phyloP scores from a whole-genome alignment of 352 stramenopile species.

The Pythium aquatile region DNA sequence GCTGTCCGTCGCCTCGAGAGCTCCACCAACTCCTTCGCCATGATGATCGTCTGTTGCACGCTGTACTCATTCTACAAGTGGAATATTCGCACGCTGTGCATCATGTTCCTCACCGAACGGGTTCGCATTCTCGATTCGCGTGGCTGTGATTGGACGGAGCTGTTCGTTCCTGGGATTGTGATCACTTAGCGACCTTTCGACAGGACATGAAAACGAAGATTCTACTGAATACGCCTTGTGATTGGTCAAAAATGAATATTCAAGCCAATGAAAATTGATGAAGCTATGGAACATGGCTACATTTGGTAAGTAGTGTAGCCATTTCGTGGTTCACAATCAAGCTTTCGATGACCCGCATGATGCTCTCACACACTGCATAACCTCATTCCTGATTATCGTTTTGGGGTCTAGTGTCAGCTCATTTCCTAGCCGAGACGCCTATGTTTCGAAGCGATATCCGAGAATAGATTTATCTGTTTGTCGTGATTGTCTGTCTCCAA shows the following conservation, averaged over 20 bases:
- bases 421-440: too few relatives aligned
- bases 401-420: too few relatives aligned
- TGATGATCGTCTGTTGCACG: background rate
- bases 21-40: background rate
- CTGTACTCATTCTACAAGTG: background rate
- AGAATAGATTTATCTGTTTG: too few relatives aligned
- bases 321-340: background rate
- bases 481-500: too few relatives aligned
- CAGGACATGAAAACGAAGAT: background rate
- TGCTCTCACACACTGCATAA: too few relatives aligned
- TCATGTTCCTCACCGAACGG: background rate
- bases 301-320: background rate
- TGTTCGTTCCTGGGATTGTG: background rate
- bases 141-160: background rate
- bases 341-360: too few relatives aligned
- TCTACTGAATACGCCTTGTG: background rate
- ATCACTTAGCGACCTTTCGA: background rate
- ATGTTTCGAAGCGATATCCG: too few relatives aligned
- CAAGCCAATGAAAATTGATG: background rate
- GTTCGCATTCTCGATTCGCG: background rate
- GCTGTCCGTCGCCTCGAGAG: background rate
- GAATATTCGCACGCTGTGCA: background rate
- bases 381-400: too few relatives aligned
- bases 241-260: background rate
- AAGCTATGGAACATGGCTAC: background rate